Evolutionary conservation across 2,329 filamentous ascomycete species (phyloP).

Genomic region (Penicillium frequentans): DNA sequence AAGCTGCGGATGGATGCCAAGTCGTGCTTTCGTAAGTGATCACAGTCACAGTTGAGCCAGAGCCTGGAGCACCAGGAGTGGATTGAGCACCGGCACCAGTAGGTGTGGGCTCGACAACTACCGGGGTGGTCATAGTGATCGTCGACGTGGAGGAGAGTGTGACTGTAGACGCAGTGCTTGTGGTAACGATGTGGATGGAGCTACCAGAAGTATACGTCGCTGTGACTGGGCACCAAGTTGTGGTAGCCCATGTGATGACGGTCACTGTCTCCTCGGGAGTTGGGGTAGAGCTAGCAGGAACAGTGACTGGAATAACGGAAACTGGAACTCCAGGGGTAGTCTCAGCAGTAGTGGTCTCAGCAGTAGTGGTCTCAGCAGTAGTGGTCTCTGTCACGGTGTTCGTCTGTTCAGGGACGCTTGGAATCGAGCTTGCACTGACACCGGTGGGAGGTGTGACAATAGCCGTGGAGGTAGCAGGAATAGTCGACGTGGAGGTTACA

Average conservation of each 20-base stretch:
- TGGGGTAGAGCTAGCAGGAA: not conserved
- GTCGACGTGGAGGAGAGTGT: constrained; percentile 18
- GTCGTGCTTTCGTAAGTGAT: constrained; percentile 33
- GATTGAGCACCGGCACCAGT: not conserved
- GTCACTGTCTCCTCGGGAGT: constrained; percentile 18
- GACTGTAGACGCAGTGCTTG: constrained; percentile 58
- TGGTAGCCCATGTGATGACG: constrained; percentile 30
- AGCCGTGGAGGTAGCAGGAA: constrained; percentile 27
- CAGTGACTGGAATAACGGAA: not conserved
- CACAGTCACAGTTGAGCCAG: constrained; percentile 25
- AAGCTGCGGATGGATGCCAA: constrained; percentile 32
- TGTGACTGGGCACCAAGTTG: constrained; percentile 35
- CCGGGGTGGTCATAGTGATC: constrained; percentile 49
- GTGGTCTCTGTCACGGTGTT: constrained; percentile 22
- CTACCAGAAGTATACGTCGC: constrained; percentile 43
- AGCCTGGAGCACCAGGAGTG: not conserved
- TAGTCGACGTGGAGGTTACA: constrained; percentile 35
- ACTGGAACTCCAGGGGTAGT: not conserved
- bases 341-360: constrained; percentile 23
- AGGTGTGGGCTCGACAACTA: not conserved
- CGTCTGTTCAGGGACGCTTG: not conserved
- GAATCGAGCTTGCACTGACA: not conserved
- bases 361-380: constrained; percentile 22
- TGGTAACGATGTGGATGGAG: constrained; percentile 53
- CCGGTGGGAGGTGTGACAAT: not conserved